A percentile compares a stretch with the other conserved stretches of the same genome.
Conservation (phyloP, 1,284 basidiomycete species). For the Blastosporella zonata region DNA sequence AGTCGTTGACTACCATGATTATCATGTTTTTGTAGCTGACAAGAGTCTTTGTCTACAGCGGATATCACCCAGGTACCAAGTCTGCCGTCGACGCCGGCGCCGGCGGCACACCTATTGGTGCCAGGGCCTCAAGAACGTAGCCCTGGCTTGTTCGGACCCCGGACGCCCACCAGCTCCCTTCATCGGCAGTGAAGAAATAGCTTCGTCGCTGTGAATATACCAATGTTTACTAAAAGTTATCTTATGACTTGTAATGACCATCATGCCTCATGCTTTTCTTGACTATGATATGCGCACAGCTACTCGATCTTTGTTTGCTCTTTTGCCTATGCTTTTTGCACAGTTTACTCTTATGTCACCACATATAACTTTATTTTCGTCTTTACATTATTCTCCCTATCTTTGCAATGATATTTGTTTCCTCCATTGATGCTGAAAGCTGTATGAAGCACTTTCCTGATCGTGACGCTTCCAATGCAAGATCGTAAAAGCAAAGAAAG, state of each 20-base stretch:
- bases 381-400: no score
- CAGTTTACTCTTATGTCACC: no score
- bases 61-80: constrained; percentile 46
- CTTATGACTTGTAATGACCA: not conserved
- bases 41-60: constrained; percentile 22
- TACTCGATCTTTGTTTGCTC: no score
- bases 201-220: not conserved
- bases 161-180: constrained; percentile 45
- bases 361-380: no score
- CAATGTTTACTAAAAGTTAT: not conserved
- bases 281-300: not conserved
- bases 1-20: constrained; percentile 26
- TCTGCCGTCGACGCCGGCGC: constrained; percentile 35
- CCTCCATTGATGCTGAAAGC: no score
- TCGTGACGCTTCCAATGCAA: no score
- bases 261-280: not conserved
- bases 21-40: not conserved
- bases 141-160: constrained; percentile 65
- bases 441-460: no score
- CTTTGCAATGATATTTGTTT: no score
- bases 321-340: no score
- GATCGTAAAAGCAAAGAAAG: no score
- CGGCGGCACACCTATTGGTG: constrained; percentile 50
- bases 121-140: constrained; percentile 43
- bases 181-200: constrained; percentile 7